Conservation (phyloP, 805 yeast genomes). For the Saccharomycopsis sp. region DNA sequence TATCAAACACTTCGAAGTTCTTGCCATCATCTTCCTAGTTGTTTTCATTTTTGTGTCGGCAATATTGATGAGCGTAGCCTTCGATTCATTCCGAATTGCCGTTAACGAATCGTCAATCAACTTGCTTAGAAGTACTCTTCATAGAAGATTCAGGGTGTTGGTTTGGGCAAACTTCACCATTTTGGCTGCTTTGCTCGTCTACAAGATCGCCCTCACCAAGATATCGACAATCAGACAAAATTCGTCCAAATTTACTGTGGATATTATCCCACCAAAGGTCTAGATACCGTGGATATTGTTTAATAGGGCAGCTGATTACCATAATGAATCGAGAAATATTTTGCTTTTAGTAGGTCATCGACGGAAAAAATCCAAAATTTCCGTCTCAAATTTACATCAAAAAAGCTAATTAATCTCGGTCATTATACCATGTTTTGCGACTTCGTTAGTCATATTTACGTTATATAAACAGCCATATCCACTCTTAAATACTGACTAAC, state of each 20-base stretch:
- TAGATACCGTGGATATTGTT: no score
- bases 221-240: background rate
- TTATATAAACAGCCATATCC: background rate
- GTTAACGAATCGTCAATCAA: conserved; percentile 7
- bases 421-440: no score
- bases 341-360: background rate
- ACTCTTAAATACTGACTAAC: background rate
- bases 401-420: background rate
- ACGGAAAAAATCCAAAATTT: background rate
- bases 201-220: background rate
- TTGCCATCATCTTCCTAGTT: background rate
- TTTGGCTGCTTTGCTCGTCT: conserved; percentile 1
- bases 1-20: background rate
- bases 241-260: conserved; percentile 8
- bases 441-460: background rate
- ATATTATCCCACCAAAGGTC: conserved; percentile 19
- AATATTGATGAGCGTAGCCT: background rate
- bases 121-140: conserved; percentile 5
- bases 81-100: background rate
- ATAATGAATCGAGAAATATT: no score
- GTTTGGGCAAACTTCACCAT: conserved; percentile 13
- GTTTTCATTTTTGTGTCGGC: background rate
- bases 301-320: background rate
- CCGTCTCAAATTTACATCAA: background rate
- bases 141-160: background rate